Percentiles rank a stretch among this genome's conserved stretches.
Conservation (phyloP, 768 basidiomycete genomes). For the Strobilomyces dryophilus region DNA sequence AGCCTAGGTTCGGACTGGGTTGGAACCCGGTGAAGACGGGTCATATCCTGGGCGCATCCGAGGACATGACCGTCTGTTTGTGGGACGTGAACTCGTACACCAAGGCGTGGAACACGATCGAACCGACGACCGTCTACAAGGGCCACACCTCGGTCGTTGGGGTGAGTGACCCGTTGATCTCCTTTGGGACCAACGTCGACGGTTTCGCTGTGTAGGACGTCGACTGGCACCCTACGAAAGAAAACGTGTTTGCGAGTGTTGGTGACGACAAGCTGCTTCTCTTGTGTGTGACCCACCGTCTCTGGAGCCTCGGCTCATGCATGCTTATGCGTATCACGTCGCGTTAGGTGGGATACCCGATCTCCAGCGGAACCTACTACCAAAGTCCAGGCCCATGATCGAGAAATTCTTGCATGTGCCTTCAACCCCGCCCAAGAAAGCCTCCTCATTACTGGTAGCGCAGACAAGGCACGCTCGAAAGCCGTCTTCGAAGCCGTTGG, state of each 20-base stretch:
- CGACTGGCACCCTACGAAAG: constrained; percentile 85
- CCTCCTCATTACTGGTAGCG: constrained; percentile 85
- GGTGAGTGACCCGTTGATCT: constrained; percentile 42
- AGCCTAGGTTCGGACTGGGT: constrained; percentile 82
- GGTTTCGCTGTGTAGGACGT: constrained; percentile 62
- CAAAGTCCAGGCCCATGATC: constrained; percentile 80
- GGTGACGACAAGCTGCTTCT: constrained; percentile 94
- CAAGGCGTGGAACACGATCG: constrained; percentile 72
- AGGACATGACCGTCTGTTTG: constrained; percentile 93
- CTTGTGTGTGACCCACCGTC: constrained; percentile 54
- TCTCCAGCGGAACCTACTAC: constrained; percentile 61
- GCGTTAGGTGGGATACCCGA: constrained; percentile 86
- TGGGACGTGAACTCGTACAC: constrained; percentile 95
- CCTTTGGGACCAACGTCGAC: not conserved
- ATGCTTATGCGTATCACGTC: constrained; percentile 2
- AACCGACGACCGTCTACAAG: constrained; percentile 77
- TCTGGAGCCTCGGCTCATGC: not conserved
- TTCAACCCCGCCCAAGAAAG: constrained; percentile 82
- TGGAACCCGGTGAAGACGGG: constrained; percentile 88
- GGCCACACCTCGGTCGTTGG: constrained; percentile 93
- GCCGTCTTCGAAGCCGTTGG: not conserved
- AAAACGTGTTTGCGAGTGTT: constrained; percentile 88
- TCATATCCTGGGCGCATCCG: constrained; percentile 85
- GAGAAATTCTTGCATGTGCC: constrained; percentile 86
- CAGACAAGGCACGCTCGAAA: constrained; percentile 69